Evolutionary conservation across 495 filamentous ascomycete species (phyloP).

Genomic region (Aspergillus panamensis): DNA sequence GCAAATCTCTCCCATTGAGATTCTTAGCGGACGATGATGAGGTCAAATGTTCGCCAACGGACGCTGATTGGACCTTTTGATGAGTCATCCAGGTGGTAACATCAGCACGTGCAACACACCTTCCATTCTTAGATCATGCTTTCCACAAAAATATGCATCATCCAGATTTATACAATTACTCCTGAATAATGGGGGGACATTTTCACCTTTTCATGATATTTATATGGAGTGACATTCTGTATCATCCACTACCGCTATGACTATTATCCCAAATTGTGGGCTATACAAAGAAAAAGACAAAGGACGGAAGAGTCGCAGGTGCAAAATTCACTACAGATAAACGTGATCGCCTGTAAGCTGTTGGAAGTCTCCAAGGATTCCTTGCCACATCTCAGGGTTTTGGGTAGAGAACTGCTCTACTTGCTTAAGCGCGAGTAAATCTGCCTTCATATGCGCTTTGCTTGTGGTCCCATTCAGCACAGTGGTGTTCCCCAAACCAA

Average conservation of each 20-base stretch:
- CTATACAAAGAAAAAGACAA: no score
- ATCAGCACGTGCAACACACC: conserved; percentile 8
- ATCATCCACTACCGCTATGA: no score
- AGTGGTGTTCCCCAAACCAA: conserved; percentile 54
- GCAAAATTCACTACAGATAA: neutral
- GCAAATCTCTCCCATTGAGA: conserved; percentile 18
- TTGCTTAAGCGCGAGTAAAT: conserved; percentile 53
- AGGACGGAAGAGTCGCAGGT: neutral
- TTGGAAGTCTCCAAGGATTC: conserved; percentile 45
- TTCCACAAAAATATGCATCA: neutral
- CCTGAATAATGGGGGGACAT: no score
- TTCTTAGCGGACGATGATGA: conserved; percentile 23
- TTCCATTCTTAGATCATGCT: neutral
- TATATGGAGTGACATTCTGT: no score
- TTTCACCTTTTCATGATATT: no score
- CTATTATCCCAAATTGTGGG: no score
- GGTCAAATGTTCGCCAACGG: conserved; percentile 13
- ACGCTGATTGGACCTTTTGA: conserved; percentile 18
- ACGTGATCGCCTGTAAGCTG: conserved; percentile 43
- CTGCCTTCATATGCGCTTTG: conserved; percentile 58
- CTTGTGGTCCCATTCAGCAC: conserved; percentile 71
- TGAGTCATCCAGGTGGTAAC: conserved; percentile 17
- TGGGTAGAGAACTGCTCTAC: conserved; percentile 47
- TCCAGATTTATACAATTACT: no score
- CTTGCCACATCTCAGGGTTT: conserved; percentile 44